Conservation (phyloP, 495 filamentous ascomycete species). For the Penicillium parvum region DNA sequence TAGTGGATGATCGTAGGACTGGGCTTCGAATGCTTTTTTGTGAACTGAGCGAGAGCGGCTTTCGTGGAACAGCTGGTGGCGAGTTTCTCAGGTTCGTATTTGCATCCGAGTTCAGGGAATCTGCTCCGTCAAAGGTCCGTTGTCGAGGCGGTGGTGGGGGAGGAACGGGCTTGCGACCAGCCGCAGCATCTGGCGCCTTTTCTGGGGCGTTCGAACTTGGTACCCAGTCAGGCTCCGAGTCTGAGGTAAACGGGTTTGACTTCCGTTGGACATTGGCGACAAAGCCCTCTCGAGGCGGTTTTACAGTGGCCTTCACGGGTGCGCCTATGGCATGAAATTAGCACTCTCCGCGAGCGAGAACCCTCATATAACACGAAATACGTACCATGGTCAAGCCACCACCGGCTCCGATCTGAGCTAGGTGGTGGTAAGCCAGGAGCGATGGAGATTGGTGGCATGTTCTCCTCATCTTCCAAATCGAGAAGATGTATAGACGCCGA, state of each 20-base stretch:
- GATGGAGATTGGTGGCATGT: conserved; percentile 68
- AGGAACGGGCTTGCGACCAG: conserved; percentile 7
- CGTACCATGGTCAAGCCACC: conserved; percentile 86
- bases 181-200: neutral
- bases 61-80: conserved; percentile 32
- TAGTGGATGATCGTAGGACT: neutral
- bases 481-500: conserved; percentile 38
- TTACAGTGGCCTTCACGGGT: conserved; percentile 66
- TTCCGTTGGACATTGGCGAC: conserved; percentile 67
- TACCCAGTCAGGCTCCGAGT: conserved; percentile 75
- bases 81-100: conserved; percentile 1
- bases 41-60: conserved; percentile 29
- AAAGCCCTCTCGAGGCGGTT: conserved; percentile 55
- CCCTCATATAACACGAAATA: neutral
- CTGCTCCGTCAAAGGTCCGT: conserved; percentile 2
- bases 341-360: conserved; percentile 3
- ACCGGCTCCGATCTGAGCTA: conserved; percentile 83
- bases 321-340: conserved; percentile 46
- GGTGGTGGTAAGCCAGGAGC: conserved; percentile 80
- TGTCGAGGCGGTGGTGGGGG: conserved; percentile 18
- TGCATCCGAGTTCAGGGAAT: neutral
- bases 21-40: neutral
- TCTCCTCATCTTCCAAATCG: conserved; percentile 69
- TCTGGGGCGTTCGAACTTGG: neutral
- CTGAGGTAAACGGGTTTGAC: conserved; percentile 73